These are phyloP conservation scores for Sutorius eximius DNA, from an alignment of 1,284 basidiomycete genomes.

Conservation along the genomic window DNA sequence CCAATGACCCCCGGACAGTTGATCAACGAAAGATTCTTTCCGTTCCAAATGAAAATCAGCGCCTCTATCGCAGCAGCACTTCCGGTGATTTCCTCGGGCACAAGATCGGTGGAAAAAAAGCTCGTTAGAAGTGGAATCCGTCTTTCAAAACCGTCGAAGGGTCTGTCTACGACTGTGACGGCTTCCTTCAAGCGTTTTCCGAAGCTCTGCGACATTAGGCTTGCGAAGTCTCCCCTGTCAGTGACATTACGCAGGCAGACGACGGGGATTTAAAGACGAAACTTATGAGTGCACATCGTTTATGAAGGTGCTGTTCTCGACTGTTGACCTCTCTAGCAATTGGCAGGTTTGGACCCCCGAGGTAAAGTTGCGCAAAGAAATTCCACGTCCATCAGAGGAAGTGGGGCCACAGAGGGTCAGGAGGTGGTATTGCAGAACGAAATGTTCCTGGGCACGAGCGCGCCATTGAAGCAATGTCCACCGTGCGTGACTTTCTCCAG, in stretches of 20 bases:
- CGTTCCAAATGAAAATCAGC: conserved; percentile 16
- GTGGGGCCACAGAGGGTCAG: background rate
- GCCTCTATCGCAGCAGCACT: background rate
- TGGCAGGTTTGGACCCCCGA: conserved; percentile 2
- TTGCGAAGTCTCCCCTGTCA: background rate
- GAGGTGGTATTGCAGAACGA: conserved; percentile 8
- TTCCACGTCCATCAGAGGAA: background rate
- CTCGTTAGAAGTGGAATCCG: background rate
- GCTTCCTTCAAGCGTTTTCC: conserved; percentile 8
- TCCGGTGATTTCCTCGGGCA: conserved; percentile 7
- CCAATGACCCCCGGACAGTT: conserved; percentile 9
- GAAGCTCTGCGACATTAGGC: conserved; percentile 5
- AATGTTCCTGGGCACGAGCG: background rate
- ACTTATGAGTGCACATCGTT: conserved; percentile 14
- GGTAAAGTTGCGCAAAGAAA: conserved; percentile 8
- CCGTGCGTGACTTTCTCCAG: background rate
- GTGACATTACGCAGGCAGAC: conserved; percentile 2
- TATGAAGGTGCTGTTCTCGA: conserved; percentile 8
- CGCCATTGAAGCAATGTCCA: conserved; percentile 1
- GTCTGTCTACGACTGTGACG: conserved; percentile 4
- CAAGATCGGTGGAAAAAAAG: conserved; percentile 1
- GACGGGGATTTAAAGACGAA: conserved; percentile 9
- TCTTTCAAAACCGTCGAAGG: conserved; percentile 5
- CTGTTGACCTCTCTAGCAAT: background rate
- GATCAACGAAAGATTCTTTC: conserved; percentile 8